Evolutionary conservation across 345 rosid genomes (phyloP).

Genomic region (Psidium friedrichsthalianum): DNA sequence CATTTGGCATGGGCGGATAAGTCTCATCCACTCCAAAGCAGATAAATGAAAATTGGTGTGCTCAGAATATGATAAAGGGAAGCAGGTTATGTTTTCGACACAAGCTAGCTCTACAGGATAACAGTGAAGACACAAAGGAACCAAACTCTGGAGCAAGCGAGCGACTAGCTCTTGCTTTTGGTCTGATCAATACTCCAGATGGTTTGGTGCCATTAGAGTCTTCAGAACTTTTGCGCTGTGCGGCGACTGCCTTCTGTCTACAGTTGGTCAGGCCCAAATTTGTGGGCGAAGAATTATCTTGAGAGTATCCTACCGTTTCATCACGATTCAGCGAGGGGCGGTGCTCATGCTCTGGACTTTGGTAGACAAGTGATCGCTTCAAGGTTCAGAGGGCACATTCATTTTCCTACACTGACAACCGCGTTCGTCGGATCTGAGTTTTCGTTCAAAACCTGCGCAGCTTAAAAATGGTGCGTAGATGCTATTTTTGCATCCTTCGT

Average conservation of each 20-base stretch:
- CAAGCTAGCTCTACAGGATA: constrained; percentile 76
- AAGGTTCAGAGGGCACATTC: neutral
- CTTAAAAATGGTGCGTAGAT: no score
- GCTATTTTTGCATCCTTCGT: neutral
- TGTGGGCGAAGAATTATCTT: constrained; percentile 35
- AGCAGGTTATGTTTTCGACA: constrained; percentile 74
- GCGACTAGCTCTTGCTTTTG: constrained; percentile 80
- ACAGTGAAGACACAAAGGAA: constrained; percentile 88
- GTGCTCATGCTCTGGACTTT: constrained; percentile 75
- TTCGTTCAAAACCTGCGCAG: no score
- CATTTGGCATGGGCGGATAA: constrained; percentile 77
- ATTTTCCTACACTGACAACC: neutral
- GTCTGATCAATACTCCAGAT: constrained; percentile 46
- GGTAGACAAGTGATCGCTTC: constrained; percentile 24
- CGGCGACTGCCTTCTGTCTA: constrained; percentile 71
- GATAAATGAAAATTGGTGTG: constrained; percentile 58
- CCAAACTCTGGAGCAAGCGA: constrained; percentile 89
- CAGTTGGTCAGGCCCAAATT: constrained; percentile 57
- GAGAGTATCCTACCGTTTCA: constrained; percentile 86
- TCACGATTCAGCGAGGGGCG: constrained; percentile 60
- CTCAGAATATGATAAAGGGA: constrained; percentile 66
- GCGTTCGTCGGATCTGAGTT: no score
- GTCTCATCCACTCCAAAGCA: constrained; percentile 39
- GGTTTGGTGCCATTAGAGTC: constrained; percentile 45
- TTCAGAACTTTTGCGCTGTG: constrained; percentile 86